These are phyloP conservation scores for Cyclocybe aegerita DNA, from an alignment of 768 basidiomycete genomes.

Conservation along the genomic window DNA sequence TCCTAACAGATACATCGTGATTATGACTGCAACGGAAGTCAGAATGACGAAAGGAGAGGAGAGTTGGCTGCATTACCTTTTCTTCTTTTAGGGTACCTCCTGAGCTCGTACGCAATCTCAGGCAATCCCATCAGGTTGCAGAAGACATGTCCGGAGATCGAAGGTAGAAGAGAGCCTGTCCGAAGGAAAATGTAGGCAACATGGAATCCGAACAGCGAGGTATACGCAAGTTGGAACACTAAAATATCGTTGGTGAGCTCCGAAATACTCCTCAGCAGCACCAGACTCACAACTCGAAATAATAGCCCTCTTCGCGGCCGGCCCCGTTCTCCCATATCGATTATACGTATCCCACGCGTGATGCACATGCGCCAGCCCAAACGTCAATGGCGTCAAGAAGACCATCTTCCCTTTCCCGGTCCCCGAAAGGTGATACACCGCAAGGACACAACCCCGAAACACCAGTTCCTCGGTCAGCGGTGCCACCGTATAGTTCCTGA, in stretches of 20 bases:
- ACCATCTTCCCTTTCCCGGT: slow-evolving; percentile 59
- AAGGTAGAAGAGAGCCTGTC: slow-evolving; percentile 78
- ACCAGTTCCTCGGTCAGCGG: slow-evolving; percentile 93
- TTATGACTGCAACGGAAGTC: slow-evolving; percentile 43
- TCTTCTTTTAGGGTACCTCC: slow-evolving; percentile 48
- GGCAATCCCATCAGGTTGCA: slow-evolving; percentile 97
- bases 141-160: slow-evolving; percentile 81
- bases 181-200: slow-evolving; percentile 84
- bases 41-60: slow-evolving; percentile 9
- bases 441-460: slow-evolving; percentile 83
- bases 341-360: slow-evolving; percentile 89
- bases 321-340: slow-evolving; percentile 62
- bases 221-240: slow-evolving; percentile 91
- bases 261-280: background rate
- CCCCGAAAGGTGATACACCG: slow-evolving; percentile 68
- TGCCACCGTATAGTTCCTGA: slow-evolving; percentile 68
- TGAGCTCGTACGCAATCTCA: slow-evolving; percentile 55
- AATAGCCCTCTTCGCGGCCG: slow-evolving; percentile 65
- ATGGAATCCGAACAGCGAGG: slow-evolving; percentile 90
- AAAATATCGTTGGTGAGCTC: background rate
- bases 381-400: slow-evolving; percentile 80
- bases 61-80: slow-evolving; percentile 38
- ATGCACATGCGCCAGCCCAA: slow-evolving; percentile 90
- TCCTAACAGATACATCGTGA: slow-evolving; percentile 55
- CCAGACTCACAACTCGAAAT: slow-evolving; percentile 51